Evolutionary conservation across 805 yeast species (phyloP), one percentile per base, ranked within the genome.

Genomic region (Candida oleophila): DNA sequence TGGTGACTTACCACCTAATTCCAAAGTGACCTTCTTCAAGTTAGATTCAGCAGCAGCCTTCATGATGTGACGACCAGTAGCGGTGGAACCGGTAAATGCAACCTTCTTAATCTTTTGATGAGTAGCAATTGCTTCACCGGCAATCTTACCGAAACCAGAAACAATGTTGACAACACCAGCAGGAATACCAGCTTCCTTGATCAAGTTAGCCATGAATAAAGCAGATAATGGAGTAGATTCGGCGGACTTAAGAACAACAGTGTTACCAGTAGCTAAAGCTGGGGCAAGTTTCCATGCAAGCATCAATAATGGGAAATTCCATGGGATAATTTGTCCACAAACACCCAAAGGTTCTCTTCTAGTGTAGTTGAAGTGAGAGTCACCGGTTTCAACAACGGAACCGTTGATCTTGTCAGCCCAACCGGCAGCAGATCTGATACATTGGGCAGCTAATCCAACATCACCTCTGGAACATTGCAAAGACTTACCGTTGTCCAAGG

Each of bases 1-100:
- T 60, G 98, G 96, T 30, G 97, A 90, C 75, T 91, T 91, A 65
- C 98, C 98, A 64, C 98, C 98, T 60, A 90, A 82, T 75, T 91
- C 98, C 64, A 91, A 78, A 38, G 97, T 91, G 53, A 90, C 89
- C 68, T 87, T 89, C 79, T 91, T 91, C 68, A 91, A 76, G 69
- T 83, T 83, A 42, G 88, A 79, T 52, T 80, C 77, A 53, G 96
- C 89, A 51, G 96, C 91, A 50, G 78, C 76, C 68, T 79, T 80
- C 85, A 88, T 85, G 63, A 91, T 87, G 58, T 70, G 71, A 66
- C 87, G 86, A 63, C 97, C 98, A 52, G 89, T 84, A 41, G 85
- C 89, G 46, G 97, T 91, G 34, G 97, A 90, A 56, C 97, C 97
- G 47, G 97, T 91, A 73, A 91, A 91, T 11, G 97, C 96, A 62